Percentiles rank a stretch among this genome's conserved stretches.
phyloP scores from a whole-genome alignment of 257 asterid genomes.

The Agastache rugosa region DNA sequence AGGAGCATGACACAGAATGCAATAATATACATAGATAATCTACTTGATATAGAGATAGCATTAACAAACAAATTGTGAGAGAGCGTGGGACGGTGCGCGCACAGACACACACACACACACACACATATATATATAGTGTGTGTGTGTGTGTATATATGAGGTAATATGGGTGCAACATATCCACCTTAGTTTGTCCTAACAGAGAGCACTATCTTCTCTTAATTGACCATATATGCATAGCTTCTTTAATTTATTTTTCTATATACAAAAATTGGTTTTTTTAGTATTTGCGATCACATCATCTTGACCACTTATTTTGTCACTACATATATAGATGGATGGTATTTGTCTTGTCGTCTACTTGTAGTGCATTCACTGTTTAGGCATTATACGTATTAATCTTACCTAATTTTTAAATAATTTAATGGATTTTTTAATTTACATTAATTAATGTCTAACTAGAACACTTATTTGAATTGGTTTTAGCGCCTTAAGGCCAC shows the following conservation, averaged over 20 bases:
- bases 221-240: neutral
- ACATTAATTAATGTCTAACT: neutral
- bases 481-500: neutral
- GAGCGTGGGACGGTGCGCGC: slow-evolving; percentile 22
- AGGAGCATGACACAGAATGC: neutral
- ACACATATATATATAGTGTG: neutral
- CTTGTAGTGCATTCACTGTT: neutral
- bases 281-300: neutral
- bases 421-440: neutral
- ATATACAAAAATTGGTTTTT: neutral
- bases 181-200: slow-evolving; percentile 8
- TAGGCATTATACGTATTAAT: neutral
- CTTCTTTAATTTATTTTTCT: neutral
- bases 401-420: neutral
- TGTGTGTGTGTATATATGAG: neutral
- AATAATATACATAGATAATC: neutral
- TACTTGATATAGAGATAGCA: neutral
- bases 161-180: slow-evolving; percentile 10
- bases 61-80: neutral
- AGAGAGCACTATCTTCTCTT: slow-evolving; percentile 20
- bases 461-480: neutral
- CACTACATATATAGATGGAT: slow-evolving; percentile 5
- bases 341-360: slow-evolving; percentile 1
- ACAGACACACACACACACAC: neutral
- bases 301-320: slow-evolving; percentile 23